Conservation (phyloP, 345 rosid species). For the Rhizophora mangle region DNA sequence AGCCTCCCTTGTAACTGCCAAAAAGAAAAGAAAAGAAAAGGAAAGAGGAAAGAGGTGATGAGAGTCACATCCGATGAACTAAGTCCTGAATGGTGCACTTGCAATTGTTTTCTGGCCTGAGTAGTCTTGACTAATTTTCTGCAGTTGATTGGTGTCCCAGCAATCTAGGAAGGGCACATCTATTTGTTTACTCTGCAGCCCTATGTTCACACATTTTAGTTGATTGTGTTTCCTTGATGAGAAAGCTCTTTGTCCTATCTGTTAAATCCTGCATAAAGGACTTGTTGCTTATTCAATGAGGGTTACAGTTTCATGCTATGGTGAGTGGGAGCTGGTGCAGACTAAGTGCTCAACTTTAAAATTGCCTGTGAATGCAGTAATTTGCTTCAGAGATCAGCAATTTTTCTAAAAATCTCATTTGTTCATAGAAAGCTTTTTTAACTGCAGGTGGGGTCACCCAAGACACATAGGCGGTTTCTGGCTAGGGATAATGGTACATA, state of each 20-base stretch:
- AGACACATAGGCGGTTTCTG: slow-evolving; percentile 80
- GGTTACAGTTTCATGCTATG: not conserved
- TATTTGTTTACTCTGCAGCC: no score
- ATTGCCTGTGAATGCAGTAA: not conserved
- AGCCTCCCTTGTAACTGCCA: no score
- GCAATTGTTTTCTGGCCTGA: not conserved
- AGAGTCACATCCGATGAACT: not conserved
- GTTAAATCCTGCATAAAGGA: not conserved
- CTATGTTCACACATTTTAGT: no score
- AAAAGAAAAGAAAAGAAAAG: no score
- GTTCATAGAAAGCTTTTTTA: not conserved
- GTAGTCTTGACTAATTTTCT: not conserved
- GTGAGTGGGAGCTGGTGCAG: not conserved
- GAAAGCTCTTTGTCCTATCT: no score
- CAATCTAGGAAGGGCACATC: no score
- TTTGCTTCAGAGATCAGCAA: not conserved
- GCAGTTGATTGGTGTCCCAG: no score
- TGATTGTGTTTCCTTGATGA: no score
- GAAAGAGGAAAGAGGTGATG: not conserved
- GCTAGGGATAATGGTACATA: slow-evolving; percentile 88
- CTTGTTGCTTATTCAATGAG: not conserved
- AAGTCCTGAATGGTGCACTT: not conserved
- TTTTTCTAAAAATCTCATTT: slow-evolving; percentile 5
- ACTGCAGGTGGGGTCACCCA: slow-evolving; percentile 80
- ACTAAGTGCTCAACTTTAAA: not conserved